Evolutionary conservation across 2,329 filamentous ascomycete genomes (phyloP), one percentile per base, ranked within the genome.

Genomic region (Aspergillus ochraceus): DNA sequence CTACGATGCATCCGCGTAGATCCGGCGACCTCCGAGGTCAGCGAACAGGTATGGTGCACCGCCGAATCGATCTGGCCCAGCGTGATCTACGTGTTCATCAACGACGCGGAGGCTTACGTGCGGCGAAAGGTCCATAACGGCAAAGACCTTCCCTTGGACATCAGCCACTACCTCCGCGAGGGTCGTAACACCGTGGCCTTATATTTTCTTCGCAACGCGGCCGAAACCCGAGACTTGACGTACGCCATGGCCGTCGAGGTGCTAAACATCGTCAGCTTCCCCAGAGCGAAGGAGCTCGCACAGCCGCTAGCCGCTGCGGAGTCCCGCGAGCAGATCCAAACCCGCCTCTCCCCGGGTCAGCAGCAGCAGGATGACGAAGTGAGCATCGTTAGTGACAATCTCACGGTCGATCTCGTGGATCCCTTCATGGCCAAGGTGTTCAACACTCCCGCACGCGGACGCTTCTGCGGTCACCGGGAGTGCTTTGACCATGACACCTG

Each of bases 401-500:
- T 92, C 8, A 81, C 81, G 2, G 81, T 92, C 56, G 83, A 87
- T 60, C 76, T 92, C 14, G 79, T 86, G 0, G 89, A 91, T 71
- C 88, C 89, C 0, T 90, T 90, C 69, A 88, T 80, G 58, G 79
- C 83, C 1, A 77, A 70, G 12, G 82, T 95, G 11, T 92, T 90
- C 71, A 79, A 84, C 5, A 81, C 83, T 0, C 94, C 95, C 1
- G 91, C 88, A 2, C 88, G 93, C 29, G 88, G 91, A 26, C 78
- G 69, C 8, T 67, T 74, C 3, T 99, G 95, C 73, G 79, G 80
- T 24, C 94, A 99, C 71, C 79, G 89, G 39, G 91, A 97, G 71
- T 97, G 92, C 71, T 97, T 98, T 71, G 94, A 98, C 72, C 85
- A 97, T 8, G 84, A 90, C 20, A 93, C 86, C 0, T 98, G 91